Evolutionary conservation across 805 yeast species (phyloP).

Genomic region (Saturnispora sanitii): DNA sequence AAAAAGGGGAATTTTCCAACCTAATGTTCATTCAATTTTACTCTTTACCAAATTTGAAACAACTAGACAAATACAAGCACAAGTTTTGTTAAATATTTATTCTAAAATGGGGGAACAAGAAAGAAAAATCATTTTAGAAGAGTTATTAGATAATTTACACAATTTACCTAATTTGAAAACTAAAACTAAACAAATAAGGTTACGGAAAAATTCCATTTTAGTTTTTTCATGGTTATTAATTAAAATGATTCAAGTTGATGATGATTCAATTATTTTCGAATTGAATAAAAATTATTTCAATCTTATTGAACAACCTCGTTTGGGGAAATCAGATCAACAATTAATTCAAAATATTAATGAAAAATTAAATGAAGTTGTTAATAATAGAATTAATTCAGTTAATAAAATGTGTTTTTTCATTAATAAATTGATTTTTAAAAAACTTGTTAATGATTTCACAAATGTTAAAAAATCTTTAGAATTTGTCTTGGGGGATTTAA

Average conservation of each 20-base stretch:
- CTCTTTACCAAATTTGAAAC: conserved; percentile 18
- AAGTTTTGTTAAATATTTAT: conserved; percentile 30
- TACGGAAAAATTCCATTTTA: conserved; percentile 35
- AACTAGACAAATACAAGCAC: conserved; percentile 24
- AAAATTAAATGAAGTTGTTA: neutral
- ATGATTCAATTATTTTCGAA: neutral
- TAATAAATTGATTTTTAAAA: conserved; percentile 22
- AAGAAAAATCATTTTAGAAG: conserved; percentile 49
- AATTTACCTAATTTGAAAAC: conserved; percentile 38
- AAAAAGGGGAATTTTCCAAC: too few species aligned
- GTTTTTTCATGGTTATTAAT: conserved; percentile 12
- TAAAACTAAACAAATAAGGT: conserved; percentile 32
- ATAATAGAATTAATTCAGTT: neutral
- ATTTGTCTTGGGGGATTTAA: conserved; percentile 45
- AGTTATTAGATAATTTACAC: conserved; percentile 43
- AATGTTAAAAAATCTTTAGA: conserved; percentile 35
- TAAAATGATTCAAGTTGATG: conserved; percentile 14
- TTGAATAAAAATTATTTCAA: conserved; percentile 7
- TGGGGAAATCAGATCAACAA: conserved; percentile 11
- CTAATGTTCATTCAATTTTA: too few species aligned
- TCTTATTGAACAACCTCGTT: neutral
- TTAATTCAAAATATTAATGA: conserved; percentile 3
- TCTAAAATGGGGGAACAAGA: conserved; percentile 39
- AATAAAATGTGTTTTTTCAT: neutral
- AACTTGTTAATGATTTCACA: conserved; percentile 24